Base-by-base conservation (phyloP, 2,329 filamentous ascomycete species). In the Neonectria hederae region DNA sequence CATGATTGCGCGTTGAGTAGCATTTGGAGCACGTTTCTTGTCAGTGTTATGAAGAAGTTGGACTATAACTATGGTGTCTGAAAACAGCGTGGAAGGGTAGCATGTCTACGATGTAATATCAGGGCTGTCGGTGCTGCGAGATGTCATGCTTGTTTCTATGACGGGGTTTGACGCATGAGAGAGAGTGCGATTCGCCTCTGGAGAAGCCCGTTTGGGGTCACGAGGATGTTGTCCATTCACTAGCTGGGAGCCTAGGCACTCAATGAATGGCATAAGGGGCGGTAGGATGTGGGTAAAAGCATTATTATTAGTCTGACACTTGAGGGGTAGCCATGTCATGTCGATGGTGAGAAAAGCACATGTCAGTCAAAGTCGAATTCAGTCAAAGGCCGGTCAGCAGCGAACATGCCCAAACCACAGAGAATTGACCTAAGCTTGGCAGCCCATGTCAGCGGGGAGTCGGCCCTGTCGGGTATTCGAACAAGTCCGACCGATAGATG, bases 311-410 rank as follows among this genome's bases (percentile, higher is more conserved):
- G n/a, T n/a, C n/a, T n/a, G n/a, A n/a, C n/a, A n/a, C n/a, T n/a
- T n/a, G n/a, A n/a, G n/a, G n/a, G n/a, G n/a, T n/a, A n/a, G n/a
- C n/a, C n/a, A 11, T 22, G 40, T 19, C 21, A 26, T 13, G 40
- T 43, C 21, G 21, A 24, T 3, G 5, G 19, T 4, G 21, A 57
- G 24, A 17, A 43, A 30, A 60, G 57, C 57, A 60, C 57, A 60
- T 60, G 57, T 60, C 57, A 60, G n/a, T n/a, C 22, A 28, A 28
- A 35, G 9, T n/a, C 40, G n/a, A 21, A 24, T 26, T 19, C 17
- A 22, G 24, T 11, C 32, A 21, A n/a, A n/a, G n/a, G n/a, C n/a
- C n/a, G n/a, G 54, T 56, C 40, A 56, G 54, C 54, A 26, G 10
- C 38, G 17, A 21, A 38, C 35, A 7, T 38, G 35, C 14, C 14